Evolutionary conservation across 768 basidiomycete genomes (phyloP).

Genomic region (Coprinellus aureogranulatus): DNA sequence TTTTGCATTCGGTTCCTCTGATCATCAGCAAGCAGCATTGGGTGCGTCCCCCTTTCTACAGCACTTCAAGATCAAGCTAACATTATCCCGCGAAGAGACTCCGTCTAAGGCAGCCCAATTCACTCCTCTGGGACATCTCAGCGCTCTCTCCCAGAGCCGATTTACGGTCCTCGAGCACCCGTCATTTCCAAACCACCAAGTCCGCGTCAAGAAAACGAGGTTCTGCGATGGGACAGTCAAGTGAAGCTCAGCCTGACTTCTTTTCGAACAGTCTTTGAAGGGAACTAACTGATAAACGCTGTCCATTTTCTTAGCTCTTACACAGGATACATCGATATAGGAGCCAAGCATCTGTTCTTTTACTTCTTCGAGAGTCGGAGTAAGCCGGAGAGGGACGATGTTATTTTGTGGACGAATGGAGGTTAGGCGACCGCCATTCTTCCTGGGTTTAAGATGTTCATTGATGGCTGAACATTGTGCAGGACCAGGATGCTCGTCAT

Average conservation of each 20-base stretch:
- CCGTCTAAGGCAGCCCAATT: conserved; percentile 22
- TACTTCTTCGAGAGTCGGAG: conserved; percentile 75
- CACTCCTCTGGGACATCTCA: conserved; percentile 31
- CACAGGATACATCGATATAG: conserved; percentile 66
- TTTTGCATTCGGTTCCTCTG: too few relatives aligned
- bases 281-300: background rate
- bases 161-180: conserved; percentile 46
- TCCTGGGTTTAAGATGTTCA: background rate
- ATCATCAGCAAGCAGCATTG: too few relatives aligned
- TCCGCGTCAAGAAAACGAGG: conserved; percentile 54
- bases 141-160: conserved; percentile 26
- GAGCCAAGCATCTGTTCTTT: conserved; percentile 68
- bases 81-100: too few relatives aligned
- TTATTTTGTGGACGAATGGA: conserved; percentile 57
- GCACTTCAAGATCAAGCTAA: too few relatives aligned
- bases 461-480: background rate
- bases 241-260: conserved; percentile 21
- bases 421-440: conserved; percentile 26
- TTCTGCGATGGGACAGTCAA: conserved; percentile 62
- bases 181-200: conserved; percentile 47
- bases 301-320: background rate
- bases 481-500: conserved; percentile 42
- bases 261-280: background rate
- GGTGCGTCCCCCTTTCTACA: too few relatives aligned
- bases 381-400: conserved; percentile 58